Base-by-base conservation (phyloP, 2,329 filamentous ascomycete species). In the Fusarium goolgardi region DNA sequence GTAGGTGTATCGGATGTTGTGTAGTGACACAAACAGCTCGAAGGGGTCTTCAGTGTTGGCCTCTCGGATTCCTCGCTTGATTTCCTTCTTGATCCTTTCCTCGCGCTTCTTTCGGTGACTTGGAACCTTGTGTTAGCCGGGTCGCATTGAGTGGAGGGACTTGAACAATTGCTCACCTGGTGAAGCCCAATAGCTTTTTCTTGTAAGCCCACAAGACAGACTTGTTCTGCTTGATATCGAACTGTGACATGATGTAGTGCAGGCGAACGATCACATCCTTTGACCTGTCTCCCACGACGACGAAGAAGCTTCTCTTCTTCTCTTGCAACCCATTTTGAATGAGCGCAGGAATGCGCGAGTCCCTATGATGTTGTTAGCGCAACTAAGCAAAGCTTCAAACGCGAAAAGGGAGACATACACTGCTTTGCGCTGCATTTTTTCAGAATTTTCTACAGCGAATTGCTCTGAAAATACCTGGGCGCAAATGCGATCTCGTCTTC, bases 131-230 rank as follows among this genome's bases (percentile, higher is more conserved):
- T 2, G 55, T 75, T 65, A 73, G 65, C 59, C 47, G 40, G 4
- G 63, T 63, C 68, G 62, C 55, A 62, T 56, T 5, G 21, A 34
- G 46, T 1, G 27, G 37, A 52, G 52, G 25, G 21, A 39, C 21
- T 15, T 20, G 12, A 43, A n/a, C 58, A 43, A 55, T 72, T 54
- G 56, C 73, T 53, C 72, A 87, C 86, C 86, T 94, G 32, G 93
- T 96, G 78, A 98, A 98, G 50, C 94, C 94, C 32, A 99, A 84
- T 13, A 99, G 86, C 80, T 99, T 96, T 79, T 96, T 97, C 85
- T 98, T 98, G 84, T 99, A 99, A 21, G 96, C 95, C 96, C 96
- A 99, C 13, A 99, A 84, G 5, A 99, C 94, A 15, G 92, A 96
- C 80, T 98, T 98, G 83, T 83, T 83, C 79, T 97, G 89, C 81